These are phyloP conservation scores for Ganoderma boninense DNA, from an alignment of 1,284 basidiomycete species.

Conservation along the genomic window DNA sequence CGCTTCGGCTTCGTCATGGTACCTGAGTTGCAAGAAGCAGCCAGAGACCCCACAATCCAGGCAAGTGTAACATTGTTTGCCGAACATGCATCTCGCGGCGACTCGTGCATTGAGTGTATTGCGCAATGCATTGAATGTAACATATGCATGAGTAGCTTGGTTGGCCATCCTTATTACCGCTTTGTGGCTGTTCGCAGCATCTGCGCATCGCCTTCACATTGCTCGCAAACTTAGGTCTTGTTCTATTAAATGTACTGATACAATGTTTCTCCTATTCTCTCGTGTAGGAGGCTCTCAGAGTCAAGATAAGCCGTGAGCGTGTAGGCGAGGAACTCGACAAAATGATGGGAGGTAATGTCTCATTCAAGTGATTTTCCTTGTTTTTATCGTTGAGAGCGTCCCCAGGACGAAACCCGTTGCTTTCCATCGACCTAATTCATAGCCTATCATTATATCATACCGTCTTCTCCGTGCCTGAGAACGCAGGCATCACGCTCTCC, in stretches of 20 bases:
- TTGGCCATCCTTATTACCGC: too few relatives aligned
- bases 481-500: conserved; percentile 56
- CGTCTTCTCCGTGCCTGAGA: conserved; percentile 70
- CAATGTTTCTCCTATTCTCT: background rate
- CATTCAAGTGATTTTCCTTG: conserved; percentile 13
- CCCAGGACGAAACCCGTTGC: conserved; percentile 76
- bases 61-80: conserved; percentile 46
- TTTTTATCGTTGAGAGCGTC: background rate
- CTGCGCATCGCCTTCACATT: background rate
- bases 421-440: conserved; percentile 78
- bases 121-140: background rate
- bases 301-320: conserved; percentile 90
- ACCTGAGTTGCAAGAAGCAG: conserved; percentile 74
- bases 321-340: conserved; percentile 91
- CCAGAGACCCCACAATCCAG: conserved; percentile 74
- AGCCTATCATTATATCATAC: conserved; percentile 73
- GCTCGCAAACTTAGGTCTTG: background rate
- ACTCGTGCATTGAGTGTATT: background rate
- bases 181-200: too few relatives aligned
- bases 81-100: background rate
- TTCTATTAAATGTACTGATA: background rate
- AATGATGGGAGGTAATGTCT: conserved; percentile 80
- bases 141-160: too few relatives aligned
- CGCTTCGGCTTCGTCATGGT: conserved; percentile 88
- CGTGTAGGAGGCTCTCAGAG: conserved; percentile 70